Conservation (phyloP, 495 filamentous ascomycete genomes). For the Penicillium bovifimosum region DNA sequence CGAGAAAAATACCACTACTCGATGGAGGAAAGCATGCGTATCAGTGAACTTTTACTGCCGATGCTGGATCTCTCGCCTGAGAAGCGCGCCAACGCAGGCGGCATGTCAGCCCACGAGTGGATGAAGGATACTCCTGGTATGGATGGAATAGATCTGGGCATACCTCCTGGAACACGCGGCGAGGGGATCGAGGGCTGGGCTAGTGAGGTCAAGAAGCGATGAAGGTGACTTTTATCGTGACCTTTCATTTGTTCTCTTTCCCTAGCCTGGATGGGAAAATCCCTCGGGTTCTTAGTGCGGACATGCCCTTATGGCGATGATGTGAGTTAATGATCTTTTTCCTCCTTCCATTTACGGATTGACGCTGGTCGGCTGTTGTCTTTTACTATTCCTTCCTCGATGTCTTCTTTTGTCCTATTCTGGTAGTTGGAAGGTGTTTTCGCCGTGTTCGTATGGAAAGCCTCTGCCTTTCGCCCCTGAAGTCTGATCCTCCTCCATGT, state of each 20-base stretch:
- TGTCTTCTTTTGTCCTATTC: constrained; percentile 2
- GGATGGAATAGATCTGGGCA: constrained; percentile 65
- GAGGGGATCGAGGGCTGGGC: constrained; percentile 98
- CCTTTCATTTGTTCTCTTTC: constrained; percentile 4
- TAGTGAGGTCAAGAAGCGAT: constrained; percentile 81
- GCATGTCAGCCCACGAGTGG: constrained; percentile 82
- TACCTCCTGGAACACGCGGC: constrained; percentile 73
- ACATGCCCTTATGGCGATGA: constrained; percentile 9
- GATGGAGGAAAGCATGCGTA: constrained; percentile 66
- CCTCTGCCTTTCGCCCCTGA: not conserved
- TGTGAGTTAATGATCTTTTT: constrained; percentile 24
- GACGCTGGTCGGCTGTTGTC: constrained; percentile 12
- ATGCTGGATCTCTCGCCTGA: constrained; percentile 90
- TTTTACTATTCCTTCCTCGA: not conserved
- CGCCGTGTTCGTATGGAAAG: constrained; percentile 2
- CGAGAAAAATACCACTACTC: constrained; percentile 95
- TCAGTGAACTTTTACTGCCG: constrained; percentile 80
- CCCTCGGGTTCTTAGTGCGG: constrained; percentile 9
- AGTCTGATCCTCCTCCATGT: not conserved
- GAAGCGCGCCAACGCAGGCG: constrained; percentile 88
- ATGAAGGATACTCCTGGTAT: constrained; percentile 81
- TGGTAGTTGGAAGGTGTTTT: constrained; percentile 6
- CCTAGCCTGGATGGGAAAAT: constrained; percentile 16
- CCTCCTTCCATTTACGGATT: constrained; percentile 8
- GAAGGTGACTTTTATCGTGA: constrained; percentile 7